Conservation (phyloP, 176 grass and related monocot species). For the Zizania latifolia region DNA sequence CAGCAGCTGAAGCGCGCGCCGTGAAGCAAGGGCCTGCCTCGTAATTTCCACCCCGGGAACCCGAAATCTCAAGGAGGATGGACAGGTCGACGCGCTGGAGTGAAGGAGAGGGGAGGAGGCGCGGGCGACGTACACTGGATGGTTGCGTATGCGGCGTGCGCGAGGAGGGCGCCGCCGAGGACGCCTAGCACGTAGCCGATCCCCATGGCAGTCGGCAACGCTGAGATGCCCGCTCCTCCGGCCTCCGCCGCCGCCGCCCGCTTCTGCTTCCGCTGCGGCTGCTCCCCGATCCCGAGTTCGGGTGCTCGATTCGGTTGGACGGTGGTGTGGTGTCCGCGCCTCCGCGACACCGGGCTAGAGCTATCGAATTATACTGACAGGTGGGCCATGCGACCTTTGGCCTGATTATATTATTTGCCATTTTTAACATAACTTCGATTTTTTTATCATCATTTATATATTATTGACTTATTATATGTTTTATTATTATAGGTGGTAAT, state of each 20-base stretch:
- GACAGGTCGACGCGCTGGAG: neutral
- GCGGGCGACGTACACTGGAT: conserved; percentile 54
- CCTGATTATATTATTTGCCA: too few species aligned
- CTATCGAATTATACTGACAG: neutral
- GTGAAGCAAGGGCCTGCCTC: neutral
- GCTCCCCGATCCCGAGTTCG: neutral
- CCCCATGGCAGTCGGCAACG: conserved; percentile 41
- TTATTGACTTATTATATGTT: too few species aligned
- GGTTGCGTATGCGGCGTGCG: conserved; percentile 77
- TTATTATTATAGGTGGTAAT: too few species aligned
- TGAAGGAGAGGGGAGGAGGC: neutral
- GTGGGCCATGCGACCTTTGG: too few species aligned
- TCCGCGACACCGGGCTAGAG: too few species aligned
- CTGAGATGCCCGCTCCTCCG: neutral
- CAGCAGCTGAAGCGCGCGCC: neutral
- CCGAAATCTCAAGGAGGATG: neutral
- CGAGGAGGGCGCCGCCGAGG: conserved; percentile 75
- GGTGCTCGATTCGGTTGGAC: neutral
- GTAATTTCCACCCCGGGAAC: neutral
- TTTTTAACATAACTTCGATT: too few species aligned
- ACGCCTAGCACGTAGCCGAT: conserved; percentile 70
- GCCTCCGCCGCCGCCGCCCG: neutral
- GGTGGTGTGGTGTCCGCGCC: neutral
- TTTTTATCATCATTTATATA: too few species aligned
- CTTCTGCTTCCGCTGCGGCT: neutral